Percentiles rank a stretch among this genome's conserved stretches.
Conservation (phyloP, 345 rosid genomes). For the Citrus unshiu region DNA sequence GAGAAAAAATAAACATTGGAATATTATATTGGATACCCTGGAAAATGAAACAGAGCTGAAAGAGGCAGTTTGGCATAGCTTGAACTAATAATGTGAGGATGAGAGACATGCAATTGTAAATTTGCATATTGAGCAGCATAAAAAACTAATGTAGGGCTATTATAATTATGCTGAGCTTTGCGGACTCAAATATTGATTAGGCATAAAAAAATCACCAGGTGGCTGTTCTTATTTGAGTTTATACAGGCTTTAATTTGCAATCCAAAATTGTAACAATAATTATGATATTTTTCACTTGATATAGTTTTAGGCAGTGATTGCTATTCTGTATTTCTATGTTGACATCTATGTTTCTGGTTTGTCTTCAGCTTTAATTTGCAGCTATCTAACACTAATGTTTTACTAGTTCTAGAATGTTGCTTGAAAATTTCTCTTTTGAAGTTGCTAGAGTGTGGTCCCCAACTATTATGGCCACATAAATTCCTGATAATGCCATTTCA, state of each 20-base stretch:
- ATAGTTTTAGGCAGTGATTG: background rate
- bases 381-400: background rate
- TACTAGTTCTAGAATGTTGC: background rate
- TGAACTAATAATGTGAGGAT: background rate
- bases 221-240: background rate
- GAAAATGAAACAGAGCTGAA: background rate
- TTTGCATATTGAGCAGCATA: background rate
- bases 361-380: background rate
- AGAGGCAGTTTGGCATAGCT: background rate
- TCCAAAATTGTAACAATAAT: background rate
- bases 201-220: background rate
- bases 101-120: background rate
- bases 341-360: background rate
- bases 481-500: conserved; percentile 21
- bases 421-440: background rate
- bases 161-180: too few relatives aligned
- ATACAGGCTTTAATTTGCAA: background rate
- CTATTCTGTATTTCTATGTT: background rate
- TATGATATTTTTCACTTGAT: background rate
- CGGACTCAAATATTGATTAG: background rate
- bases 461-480: conserved; percentile 26
- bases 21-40: background rate
- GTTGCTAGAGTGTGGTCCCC: conserved; percentile 19
- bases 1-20: background rate
- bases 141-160: background rate